These are phyloP conservation scores for Poa pratensis DNA, from an alignment of 176 grass and related monocot species.

Conservation along the genomic window DNA sequence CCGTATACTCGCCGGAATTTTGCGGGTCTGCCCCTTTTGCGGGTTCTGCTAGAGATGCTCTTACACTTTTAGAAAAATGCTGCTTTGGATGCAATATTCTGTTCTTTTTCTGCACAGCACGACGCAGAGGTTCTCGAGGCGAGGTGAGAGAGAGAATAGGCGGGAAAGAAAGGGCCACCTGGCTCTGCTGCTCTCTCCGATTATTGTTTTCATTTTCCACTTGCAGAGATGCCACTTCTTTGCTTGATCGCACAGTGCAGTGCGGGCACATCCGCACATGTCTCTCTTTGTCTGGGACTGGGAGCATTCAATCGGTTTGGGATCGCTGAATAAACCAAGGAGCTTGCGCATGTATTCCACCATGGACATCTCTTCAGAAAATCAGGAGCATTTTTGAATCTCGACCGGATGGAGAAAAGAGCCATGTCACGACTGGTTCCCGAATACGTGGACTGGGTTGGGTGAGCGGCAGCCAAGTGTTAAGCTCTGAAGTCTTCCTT, in stretches of 20 bases:
- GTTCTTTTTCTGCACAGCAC: not conserved
- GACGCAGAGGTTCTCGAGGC: not conserved
- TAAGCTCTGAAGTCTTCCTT: not conserved
- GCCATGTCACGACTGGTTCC: not conserved
- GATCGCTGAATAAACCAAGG: constrained; percentile 8
- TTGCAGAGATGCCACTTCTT: not conserved
- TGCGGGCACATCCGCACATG: not conserved
- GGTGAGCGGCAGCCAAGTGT: constrained; percentile 11
- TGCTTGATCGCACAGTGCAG: not conserved
- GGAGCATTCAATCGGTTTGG: not conserved
- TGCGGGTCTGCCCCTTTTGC: too few species aligned
- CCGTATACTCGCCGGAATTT: too few species aligned
- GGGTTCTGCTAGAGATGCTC: too few species aligned
- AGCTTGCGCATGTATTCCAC: not conserved
- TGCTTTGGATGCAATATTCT: constrained; percentile 9
- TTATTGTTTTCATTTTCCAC: not conserved
- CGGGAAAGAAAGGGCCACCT: constrained; percentile 39
- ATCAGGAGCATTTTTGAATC: not conserved
- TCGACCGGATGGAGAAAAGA: not conserved
- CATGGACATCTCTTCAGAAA: not conserved
- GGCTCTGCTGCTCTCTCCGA: not conserved
- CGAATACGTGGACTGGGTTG: not conserved
- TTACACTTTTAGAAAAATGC: not conserved
- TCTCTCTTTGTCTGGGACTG: not conserved
- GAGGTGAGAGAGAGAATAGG: not conserved